phyloP scores from a whole-genome alignment of 352 stramenopile genomes.

The Phytophthora colocasiae region DNA sequence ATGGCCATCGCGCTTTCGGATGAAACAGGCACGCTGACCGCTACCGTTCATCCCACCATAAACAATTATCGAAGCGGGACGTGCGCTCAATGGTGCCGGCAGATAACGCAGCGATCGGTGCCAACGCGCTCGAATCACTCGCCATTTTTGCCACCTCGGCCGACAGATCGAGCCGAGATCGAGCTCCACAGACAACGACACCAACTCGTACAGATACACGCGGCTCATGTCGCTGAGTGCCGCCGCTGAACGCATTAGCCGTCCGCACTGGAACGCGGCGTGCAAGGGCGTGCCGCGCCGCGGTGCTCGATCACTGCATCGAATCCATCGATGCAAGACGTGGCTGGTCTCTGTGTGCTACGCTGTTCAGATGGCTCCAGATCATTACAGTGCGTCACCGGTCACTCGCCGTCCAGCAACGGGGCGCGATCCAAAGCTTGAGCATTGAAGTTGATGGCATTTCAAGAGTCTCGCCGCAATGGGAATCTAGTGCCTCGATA shows the following conservation, averaged over 20 bases:
- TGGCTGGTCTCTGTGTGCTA: conserved; percentile 17
- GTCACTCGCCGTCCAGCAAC: conserved; percentile 19
- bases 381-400: conserved; percentile 35
- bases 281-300: conserved; percentile 18
- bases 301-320: too few species aligned
- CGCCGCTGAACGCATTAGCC: conserved; percentile 10
- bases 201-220: conserved; percentile 9
- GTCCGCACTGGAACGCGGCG: conserved; percentile 25
- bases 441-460: conserved; percentile 19
- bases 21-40: conserved; percentile 2
- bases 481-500: neutral
- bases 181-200: neutral
- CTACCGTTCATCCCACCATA: conserved; percentile 24
- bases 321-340: neutral
- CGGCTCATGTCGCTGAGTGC: conserved; percentile 9
- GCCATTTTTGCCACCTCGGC: neutral
- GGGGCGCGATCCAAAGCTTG: conserved; percentile 2
- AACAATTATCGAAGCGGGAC: conserved; percentile 31
- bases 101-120: conserved; percentile 13
- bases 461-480: neutral
- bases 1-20: conserved; percentile 1
- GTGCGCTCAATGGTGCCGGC: neutral
- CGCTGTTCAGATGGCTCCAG: conserved; percentile 34
- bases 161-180: neutral
- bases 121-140: conserved; percentile 1